A percentile compares a stretch with the other conserved stretches of the same genome.
phyloP scores from a whole-genome alignment of 2,329 filamentous ascomycete genomes.

The Sporothrix protearum region DNA sequence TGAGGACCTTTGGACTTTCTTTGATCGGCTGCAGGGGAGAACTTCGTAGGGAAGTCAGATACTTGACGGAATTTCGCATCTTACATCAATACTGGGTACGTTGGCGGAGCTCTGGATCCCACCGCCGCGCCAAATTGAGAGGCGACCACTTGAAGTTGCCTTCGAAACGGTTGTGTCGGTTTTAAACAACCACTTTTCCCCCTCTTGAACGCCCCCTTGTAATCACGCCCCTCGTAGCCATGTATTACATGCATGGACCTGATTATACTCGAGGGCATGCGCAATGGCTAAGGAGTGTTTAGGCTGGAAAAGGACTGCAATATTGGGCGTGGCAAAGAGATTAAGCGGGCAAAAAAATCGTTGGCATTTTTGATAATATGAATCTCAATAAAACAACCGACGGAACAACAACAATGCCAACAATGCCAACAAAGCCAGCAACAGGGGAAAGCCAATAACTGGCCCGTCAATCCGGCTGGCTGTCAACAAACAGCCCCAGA shows the following conservation, averaged over 20 bases:
- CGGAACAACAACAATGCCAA: background rate
- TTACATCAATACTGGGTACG: background rate
- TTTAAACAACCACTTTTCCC: background rate
- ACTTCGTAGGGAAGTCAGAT: too few species aligned
- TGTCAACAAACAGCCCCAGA: background rate
- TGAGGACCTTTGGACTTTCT: background rate
- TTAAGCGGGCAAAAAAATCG: background rate
- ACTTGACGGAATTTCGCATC: background rate
- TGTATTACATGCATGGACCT: background rate
- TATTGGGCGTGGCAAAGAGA: background rate
- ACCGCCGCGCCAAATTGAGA: background rate
- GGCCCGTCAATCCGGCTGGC: background rate
- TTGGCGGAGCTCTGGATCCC: background rate
- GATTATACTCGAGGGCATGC: background rate
- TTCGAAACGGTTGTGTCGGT: background rate
- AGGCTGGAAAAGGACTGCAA: background rate
- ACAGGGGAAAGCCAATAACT: background rate
- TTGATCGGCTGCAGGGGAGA: slow-evolving; percentile 2
- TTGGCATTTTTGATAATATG: background rate
- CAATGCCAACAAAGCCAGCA: too few species aligned
- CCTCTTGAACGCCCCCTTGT: background rate
- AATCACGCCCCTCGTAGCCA: background rate
- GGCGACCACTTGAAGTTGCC: background rate
- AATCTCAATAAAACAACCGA: background rate
- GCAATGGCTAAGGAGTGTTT: background rate